phyloP scores from a whole-genome alignment of 2,329 filamentous ascomycete genomes.

The Neofusicoccum sp. region DNA sequence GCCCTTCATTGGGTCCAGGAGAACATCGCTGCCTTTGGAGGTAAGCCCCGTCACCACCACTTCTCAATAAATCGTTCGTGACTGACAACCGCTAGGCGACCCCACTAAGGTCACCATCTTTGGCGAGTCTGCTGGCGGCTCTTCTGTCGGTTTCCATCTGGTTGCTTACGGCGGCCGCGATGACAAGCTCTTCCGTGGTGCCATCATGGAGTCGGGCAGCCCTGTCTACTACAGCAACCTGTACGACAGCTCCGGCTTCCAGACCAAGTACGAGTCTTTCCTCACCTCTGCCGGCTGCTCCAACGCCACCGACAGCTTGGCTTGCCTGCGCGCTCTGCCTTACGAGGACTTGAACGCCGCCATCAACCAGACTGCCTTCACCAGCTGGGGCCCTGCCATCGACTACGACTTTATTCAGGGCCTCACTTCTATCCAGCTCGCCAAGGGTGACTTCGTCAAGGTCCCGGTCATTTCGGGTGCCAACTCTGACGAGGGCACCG shows the following conservation, averaged over 20 bases:
- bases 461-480: slow-evolving; percentile 66
- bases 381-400: slow-evolving; percentile 47
- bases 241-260: slow-evolving; percentile 36
- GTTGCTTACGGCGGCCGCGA: slow-evolving; percentile 51
- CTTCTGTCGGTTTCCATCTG: slow-evolving; percentile 48
- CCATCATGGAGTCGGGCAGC: slow-evolving; percentile 49
- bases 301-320: slow-evolving; percentile 42
- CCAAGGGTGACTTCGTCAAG: slow-evolving; percentile 61
- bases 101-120: slow-evolving; percentile 48
- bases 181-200: slow-evolving; percentile 51
- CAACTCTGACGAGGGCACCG: slow-evolving; percentile 67
- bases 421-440: slow-evolving; percentile 57
- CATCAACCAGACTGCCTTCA: slow-evolving; percentile 50
- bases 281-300: slow-evolving; percentile 63
- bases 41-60: slow-evolving; percentile 27
- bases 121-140: slow-evolving; percentile 49
- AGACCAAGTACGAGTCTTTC: slow-evolving; percentile 66
- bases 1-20: slow-evolving; percentile 50
- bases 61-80: not conserved
- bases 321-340: slow-evolving; percentile 59
- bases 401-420: slow-evolving; percentile 61
- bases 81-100: slow-evolving; percentile 29
- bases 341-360: slow-evolving; percentile 61
- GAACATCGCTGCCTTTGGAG: slow-evolving; percentile 48
- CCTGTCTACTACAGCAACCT: slow-evolving; percentile 36